Evolutionary conservation across 2,329 filamentous ascomycete genomes (phyloP), one percentile per base, ranked within the genome.

Genomic region (Sporothrix dimorphospora): DNA sequence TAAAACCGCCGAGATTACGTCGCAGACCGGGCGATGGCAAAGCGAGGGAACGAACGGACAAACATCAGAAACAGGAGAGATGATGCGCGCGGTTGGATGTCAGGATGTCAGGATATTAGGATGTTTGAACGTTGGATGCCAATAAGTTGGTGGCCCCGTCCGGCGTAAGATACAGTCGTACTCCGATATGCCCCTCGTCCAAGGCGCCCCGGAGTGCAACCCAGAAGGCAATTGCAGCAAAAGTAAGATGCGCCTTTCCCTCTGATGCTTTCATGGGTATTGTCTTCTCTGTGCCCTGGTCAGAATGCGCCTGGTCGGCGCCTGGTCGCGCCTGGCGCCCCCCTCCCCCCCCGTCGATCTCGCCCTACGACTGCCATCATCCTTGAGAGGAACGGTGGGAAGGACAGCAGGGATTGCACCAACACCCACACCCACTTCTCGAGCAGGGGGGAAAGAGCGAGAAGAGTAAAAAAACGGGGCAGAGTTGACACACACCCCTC

Each of bases 341-440:
- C 12, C 61, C 40, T 24, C 40, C 38, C 9, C 30, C 12, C 38
- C 14, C 42, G 61, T 49, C 61, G 61, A 66, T 49, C 42, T 66
- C 61, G 61, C 61, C 61, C 42, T 66, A 66, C 21, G 61, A 66
- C 40, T 47, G 40, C 61, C 61, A 45, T 21, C n/a, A 42, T 27
- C 59, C 57, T 59, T 34, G 55, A 34, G 19, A 57, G 27, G 12
- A 30, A 21, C 6, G 27, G 34, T n/a, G 30, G 21, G 61, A 63
- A 24, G 38, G n/a, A 38, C 40, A 63, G 19, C 38, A 63, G 34
- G 34, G 59, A 27, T 45, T 42, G 53, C 21, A 4, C 6, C 27
- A 57, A 34, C 53, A 11, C 49, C 6, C 47, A 51, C 24, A 40
- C 16, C 59, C 11, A 38, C n/a, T 16, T 42, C 59, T 63, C 34